Evolutionary conservation across 108 stramenopile species (phyloP), one percentile per base, ranked within the genome.

Genomic region (Cylindrotheca fusiformis): DNA sequence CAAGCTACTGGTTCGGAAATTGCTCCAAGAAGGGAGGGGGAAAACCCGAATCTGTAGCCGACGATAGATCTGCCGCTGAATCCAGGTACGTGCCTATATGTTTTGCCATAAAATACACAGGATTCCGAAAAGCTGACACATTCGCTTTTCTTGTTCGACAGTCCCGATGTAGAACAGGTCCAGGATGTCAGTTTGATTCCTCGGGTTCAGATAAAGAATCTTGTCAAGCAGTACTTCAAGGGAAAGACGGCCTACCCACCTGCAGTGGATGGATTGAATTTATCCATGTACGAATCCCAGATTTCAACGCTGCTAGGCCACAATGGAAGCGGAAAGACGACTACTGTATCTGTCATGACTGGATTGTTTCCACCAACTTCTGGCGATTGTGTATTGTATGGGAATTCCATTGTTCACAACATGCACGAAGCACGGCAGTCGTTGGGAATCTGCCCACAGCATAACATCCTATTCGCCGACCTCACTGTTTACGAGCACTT

Each of bases 381-480:
- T 30, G 96, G 96, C 2, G 73, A 83, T 26, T 85, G 84, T 50
- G 21, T 31, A 6, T 60, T 62, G 6, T 62, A 62, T 48, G 48
- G 48, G 12, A 20, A 62, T 22, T 62, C 60, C 18, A 50, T 62
- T 62, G 44, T 67, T 94, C 19, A 77, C 63, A 17, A 82, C 86
- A 25, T 82, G 60, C 32, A 75, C 31, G 67, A 80, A 51, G 74
- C 80, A 18, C 20, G 60, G 27, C 47, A 28, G 26, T 62, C 60
- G 25, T 77, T 95, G 27, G 94, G 94, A 32, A 91, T 90, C 44
- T 97, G 96, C 71, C 96, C 96, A 12, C 96, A 97, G 61, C 94
- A 94, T 14, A 95, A 97, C 63, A 93, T 95, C 0, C 81, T 94
- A 18, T 86, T 97, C 47, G 82, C 83, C 26, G 85, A 88, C 20